Conservation (phyloP, 306 rosid species). For the Pyrus betulifolia region DNA sequence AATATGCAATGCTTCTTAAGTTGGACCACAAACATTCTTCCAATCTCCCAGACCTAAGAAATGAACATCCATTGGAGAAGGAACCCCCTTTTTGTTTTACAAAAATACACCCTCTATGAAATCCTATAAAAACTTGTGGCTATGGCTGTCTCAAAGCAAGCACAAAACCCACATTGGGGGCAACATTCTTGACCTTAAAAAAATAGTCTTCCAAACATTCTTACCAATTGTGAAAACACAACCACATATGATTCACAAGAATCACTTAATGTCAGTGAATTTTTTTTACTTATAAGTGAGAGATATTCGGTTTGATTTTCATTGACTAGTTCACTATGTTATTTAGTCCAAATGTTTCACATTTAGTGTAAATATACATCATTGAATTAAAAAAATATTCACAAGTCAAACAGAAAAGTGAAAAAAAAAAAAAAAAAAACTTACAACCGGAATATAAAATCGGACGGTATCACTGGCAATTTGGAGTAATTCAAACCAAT, state of each 20-base stretch:
- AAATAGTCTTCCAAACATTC: constrained; percentile 23
- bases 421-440: neutral
- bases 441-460: neutral
- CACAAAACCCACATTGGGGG: constrained; percentile 10
- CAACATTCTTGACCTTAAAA: constrained; percentile 5
- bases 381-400: too few species aligned
- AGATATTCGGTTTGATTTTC: rapidly evolving
- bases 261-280: neutral
- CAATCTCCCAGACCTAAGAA: constrained; percentile 22
- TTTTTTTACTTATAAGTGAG: too few species aligned
- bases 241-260: neutral
- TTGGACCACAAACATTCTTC: constrained; percentile 25
- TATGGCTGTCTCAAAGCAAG: neutral
- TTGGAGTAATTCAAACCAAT: too few species aligned
- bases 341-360: too few species aligned
- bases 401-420: neutral
- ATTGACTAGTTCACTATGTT: too few species aligned
- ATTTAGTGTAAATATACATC: too few species aligned
- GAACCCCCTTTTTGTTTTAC: neutral
- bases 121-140: neutral
- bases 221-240: constrained; percentile 9
- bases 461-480: too few species aligned
- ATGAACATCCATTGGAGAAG: neutral
- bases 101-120: neutral
- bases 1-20: constrained; percentile 7